These are phyloP conservation scores for Gossypium gossypioides DNA, from an alignment of 441 rosid genomes.

Conservation along the genomic window DNA sequence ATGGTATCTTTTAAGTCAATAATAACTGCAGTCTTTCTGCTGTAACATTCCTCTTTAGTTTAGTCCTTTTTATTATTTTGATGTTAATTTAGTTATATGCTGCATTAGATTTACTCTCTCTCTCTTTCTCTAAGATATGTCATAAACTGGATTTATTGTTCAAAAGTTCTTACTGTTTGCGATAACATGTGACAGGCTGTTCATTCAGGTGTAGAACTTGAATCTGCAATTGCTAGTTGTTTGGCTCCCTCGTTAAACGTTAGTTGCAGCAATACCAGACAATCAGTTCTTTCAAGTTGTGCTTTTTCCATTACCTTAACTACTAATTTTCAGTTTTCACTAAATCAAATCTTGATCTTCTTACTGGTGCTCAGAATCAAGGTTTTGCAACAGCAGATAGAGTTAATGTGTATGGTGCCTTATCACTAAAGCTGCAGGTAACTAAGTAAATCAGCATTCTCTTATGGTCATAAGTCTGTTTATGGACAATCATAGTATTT, in stretches of 20 bases:
- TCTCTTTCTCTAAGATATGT: not conserved
- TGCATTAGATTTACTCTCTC: not conserved
- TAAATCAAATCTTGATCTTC: slow-evolving; percentile 12
- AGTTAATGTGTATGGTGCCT: slow-evolving; percentile 22
- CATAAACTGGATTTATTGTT: not conserved
- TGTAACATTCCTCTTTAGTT: not conserved
- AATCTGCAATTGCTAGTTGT: slow-evolving; percentile 45
- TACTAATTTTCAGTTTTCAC: slow-evolving; percentile 1
- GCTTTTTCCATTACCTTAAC: slow-evolving; percentile 17
- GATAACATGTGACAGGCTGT: slow-evolving; percentile 37
- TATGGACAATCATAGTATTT: not conserved
- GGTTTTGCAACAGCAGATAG: slow-evolving; percentile 14
- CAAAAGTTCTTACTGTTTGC: slow-evolving; percentile 1
- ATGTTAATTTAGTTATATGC: not conserved
- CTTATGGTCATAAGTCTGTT: not conserved
- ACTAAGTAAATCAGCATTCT: slow-evolving; percentile 2
- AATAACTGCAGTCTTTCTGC: not conserved
- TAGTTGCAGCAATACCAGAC: not conserved
- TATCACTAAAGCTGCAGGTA: slow-evolving; percentile 46
- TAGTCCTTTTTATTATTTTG: not conserved
- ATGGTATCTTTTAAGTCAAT: not conserved
- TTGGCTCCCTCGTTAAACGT: slow-evolving; percentile 25
- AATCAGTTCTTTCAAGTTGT: slow-evolving; percentile 11
- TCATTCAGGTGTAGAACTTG: slow-evolving; percentile 68
- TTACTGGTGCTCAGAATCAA: slow-evolving; percentile 30